phyloP scores from a whole-genome alignment of 1,139 yeast species.

The Yarrowia galli region DNA sequence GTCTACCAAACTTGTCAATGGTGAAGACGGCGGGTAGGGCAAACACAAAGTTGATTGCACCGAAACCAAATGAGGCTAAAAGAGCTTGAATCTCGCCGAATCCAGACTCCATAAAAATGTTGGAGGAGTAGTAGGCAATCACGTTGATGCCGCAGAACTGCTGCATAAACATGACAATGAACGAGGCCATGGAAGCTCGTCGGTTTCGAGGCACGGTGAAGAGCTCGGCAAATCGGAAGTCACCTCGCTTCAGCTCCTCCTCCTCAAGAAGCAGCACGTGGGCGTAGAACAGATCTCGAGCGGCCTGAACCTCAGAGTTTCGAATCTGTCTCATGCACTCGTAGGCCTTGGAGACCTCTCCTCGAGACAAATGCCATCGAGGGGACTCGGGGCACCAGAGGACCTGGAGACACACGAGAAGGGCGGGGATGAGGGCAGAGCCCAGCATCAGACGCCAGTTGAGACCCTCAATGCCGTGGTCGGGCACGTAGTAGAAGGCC shows the following conservation, averaged over 20 bases:
- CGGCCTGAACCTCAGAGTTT: constrained; percentile 65
- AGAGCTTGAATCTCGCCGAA: constrained; percentile 68
- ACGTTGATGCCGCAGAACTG: constrained; percentile 93
- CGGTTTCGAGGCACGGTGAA: constrained; percentile 77
- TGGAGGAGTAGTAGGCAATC: constrained; percentile 70
- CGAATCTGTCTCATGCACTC: constrained; percentile 61
- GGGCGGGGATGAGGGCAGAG: constrained; percentile 76
- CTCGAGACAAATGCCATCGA: constrained; percentile 78
- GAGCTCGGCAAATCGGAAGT: constrained; percentile 56
- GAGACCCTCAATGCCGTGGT: constrained; percentile 59
- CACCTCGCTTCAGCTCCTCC: constrained; percentile 57
- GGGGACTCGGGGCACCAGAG: constrained; percentile 81
- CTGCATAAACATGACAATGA: constrained; percentile 88
- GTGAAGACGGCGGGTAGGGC: constrained; percentile 86
- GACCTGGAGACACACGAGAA: constrained; percentile 70
- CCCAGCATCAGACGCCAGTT: constrained; percentile 87
- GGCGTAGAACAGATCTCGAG: constrained; percentile 79
- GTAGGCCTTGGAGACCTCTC: constrained; percentile 64
- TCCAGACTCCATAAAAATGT: constrained; percentile 73
- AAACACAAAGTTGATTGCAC: constrained; percentile 78
- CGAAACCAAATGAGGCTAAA: constrained; percentile 86
- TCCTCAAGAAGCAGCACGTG: constrained; percentile 71
- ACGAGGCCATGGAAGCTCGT: constrained; percentile 81
- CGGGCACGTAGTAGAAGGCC: constrained; percentile 61
- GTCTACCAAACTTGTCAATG: constrained; percentile 80